Base-by-base conservation (phyloP, 768 basidiomycete species). In the Asterophora parasitica region DNA sequence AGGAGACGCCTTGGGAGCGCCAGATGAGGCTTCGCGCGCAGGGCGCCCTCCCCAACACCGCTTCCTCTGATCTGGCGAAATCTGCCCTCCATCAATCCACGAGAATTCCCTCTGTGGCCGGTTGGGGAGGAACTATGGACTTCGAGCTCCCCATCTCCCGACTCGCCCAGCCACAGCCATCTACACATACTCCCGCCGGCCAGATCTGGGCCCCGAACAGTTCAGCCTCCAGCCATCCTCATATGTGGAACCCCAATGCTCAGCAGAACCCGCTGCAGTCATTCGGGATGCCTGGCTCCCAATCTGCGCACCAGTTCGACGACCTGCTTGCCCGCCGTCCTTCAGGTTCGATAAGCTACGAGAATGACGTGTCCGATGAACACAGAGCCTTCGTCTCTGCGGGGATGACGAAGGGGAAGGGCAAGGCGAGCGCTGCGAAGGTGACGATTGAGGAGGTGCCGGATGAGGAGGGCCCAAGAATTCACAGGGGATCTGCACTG, bases 401-500 rank as follows among this genome's bases (percentile, higher is more conserved):
- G 5, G 45, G 49, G 12, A 53, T 52, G 19, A 33, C 54, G 48
- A 61, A 57, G 39, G 58, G 53, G n/a, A 57, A 54, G 20, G 48
- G 48, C 27, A 65, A 63, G 56, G 63, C 64, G 43, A 53, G 48
- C 0, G 42, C 35, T 26, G n/a, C 42, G 17, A 72, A 69, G 4
- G 69, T 68, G n/a, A 72, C 65, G 26, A 61, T 76, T 11, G 75
- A 76, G 54, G 75, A 73, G 27, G 67, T 74, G 11, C 63, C 68
- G 6, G 74, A 76, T 46, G 75, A 76, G 17, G 72, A 75, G 39
- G 64, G 56, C 7, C 64, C 66, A 16, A 59, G 40, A 4, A 51
- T 41, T 28, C 53, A 44, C 44, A 48, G 47, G 40, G 48, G 36
- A 32, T 52, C 55, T 23, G 55, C 56, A 28, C 56, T 75, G 20